Evolutionary conservation across 2,329 filamentous ascomycete genomes (phyloP), one percentile per base, ranked within the genome.

Genomic region (Conoideocrella luteorostrata): DNA sequence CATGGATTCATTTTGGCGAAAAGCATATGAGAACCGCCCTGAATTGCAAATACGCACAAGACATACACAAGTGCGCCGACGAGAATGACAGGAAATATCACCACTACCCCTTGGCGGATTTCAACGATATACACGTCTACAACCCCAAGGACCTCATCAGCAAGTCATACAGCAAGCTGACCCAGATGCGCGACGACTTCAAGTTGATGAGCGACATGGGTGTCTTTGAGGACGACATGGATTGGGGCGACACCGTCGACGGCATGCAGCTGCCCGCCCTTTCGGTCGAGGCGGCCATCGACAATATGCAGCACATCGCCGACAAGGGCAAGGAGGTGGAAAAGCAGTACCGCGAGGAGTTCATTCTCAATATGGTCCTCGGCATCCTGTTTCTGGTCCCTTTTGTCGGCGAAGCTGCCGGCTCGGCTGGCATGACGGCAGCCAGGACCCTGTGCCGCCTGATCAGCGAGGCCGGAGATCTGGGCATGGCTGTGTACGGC

Each of bases 371-470:
- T 32, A 58, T 69, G 24, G 49, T 75, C 39, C 66, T 69, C 45
- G 69, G 70, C 41, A 28, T 70, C 35, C 61, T 78, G 41, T 70
- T 72, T 30, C 59, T 77, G 22, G 60, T 76, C 23, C 74, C 74
- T 17, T 69, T 75, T 46, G 49, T 74, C 12, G 72, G 71, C 36
- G 69, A 73, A 46, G 69, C 67, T 2, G 49, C 68, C 20, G 50
- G 41, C 30, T 39, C 50, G 5, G 39, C 39, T 23, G 13, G 29
- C 29, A 28, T 53, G 45, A 23, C 30, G 21, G 38, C 50, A 17
- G 30, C 42, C 22, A 43, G 51, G 23, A 43, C 52, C 33, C 40
- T 52, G 3, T 43, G 50, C n/a, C 17, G 40, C 12, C 43, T 57
- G 17, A 40, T 52, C 23, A 52, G 43, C n/a, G 46, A 36, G n/a